A percentile compares a stretch with the other conserved stretches of the same genome.
Evolutionary conservation across 2,329 filamentous ascomycete species (phyloP).

Genomic region (Harringtonia aguacate): DNA sequence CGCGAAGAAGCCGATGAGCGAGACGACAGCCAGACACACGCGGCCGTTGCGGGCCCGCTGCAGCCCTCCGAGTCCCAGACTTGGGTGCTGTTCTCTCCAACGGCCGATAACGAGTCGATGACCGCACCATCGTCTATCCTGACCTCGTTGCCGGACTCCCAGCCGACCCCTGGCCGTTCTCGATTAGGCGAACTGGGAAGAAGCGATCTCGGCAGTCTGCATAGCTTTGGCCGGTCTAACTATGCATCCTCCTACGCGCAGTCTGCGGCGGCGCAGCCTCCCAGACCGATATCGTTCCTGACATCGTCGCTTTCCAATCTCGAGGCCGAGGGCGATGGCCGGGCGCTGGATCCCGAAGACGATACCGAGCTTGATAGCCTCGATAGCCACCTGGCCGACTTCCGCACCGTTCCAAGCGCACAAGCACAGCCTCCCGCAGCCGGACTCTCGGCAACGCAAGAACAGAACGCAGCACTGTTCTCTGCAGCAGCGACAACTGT

Average conservation of each 20-base stretch:
- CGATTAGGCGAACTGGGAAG: constrained; percentile 74
- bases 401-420: constrained; percentile 50
- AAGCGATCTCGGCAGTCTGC: constrained; percentile 75
- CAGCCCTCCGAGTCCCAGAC: constrained; percentile 66
- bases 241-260: constrained; percentile 6
- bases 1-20: constrained; percentile 15
- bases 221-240: constrained; percentile 54
- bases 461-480: constrained; percentile 11
- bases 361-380: constrained; percentile 83
- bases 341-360: constrained; percentile 40
- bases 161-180: constrained; percentile 59
- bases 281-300: constrained; percentile 16
- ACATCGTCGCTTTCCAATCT: constrained; percentile 12
- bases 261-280: constrained; percentile 13
- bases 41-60: constrained; percentile 1
- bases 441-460: constrained; percentile 19
- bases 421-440: constrained; percentile 26
- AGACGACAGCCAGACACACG: constrained; percentile 2
- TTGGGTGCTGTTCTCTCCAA: constrained; percentile 91
- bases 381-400: constrained; percentile 84
- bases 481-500: constrained; percentile 3
- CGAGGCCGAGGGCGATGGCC: too few species aligned
- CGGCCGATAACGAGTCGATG: constrained; percentile 48
- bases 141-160: constrained; percentile 54
- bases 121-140: constrained; percentile 41